phyloP scores from a whole-genome alignment of 495 filamentous ascomycete species.

The Aspergillus taichungensis region DNA sequence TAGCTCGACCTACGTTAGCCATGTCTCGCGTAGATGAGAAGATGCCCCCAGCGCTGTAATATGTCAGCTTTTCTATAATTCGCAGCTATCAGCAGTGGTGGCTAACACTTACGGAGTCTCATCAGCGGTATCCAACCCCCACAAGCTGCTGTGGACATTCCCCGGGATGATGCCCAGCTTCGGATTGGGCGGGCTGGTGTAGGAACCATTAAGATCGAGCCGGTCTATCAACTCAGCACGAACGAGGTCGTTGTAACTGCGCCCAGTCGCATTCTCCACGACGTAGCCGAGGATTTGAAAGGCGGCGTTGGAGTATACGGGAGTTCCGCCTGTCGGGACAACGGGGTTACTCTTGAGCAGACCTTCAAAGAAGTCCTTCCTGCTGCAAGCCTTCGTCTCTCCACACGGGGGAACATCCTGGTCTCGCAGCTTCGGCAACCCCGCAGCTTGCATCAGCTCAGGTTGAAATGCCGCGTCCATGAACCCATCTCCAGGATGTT shows the following conservation, averaged over 20 bases:
- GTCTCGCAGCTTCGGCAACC: slow-evolving; percentile 25
- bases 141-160: slow-evolving; percentile 17
- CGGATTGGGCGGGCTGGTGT: slow-evolving; percentile 21
- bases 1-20: slow-evolving; percentile 42
- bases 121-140: slow-evolving; percentile 33
- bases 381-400: slow-evolving; percentile 10
- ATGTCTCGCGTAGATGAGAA: slow-evolving; percentile 47
- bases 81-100: too few species aligned
- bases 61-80: neutral
- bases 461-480: slow-evolving; percentile 1
- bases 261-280: slow-evolving; percentile 28
- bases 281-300: slow-evolving; percentile 49
- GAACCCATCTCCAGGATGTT: slow-evolving; percentile 11
- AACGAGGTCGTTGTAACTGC: slow-evolving; percentile 7
- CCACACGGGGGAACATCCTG: slow-evolving; percentile 17
- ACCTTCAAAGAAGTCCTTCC: slow-evolving; percentile 45
- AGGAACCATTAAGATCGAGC: slow-evolving; percentile 30
- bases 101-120: slow-evolving; percentile 32
- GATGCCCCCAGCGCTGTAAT: slow-evolving; percentile 43
- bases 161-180: slow-evolving; percentile 29
- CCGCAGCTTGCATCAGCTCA: slow-evolving; percentile 9
- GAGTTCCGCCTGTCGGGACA: slow-evolving; percentile 38
- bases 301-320: slow-evolving; percentile 52
- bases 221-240: slow-evolving; percentile 24
- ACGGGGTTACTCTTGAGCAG: slow-evolving; percentile 39